Evolutionary conservation across 1,284 basidiomycete genomes (phyloP).

Genomic region (Ceratobasidium sp.): DNA sequence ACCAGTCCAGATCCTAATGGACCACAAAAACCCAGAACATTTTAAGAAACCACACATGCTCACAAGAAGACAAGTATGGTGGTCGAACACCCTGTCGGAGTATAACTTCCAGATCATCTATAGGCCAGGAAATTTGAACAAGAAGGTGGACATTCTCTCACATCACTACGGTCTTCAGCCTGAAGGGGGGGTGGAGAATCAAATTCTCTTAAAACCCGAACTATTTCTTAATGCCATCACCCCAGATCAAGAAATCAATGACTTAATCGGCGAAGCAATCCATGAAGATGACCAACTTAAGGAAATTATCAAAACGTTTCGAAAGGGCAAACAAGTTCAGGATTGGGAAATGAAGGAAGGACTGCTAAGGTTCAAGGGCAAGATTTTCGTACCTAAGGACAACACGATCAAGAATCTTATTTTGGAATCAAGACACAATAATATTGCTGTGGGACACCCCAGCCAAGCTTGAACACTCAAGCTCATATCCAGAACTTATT

Average conservation of each 20-base stretch:
- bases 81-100: conserved; percentile 17
- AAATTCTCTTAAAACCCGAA: neutral
- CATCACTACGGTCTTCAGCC: conserved; percentile 40
- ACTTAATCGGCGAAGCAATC: neutral
- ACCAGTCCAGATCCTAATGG: neutral
- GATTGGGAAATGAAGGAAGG: too few species aligned
- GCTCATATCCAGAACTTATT: too few species aligned
- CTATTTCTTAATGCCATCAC: neutral
- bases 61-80: conserved; percentile 30
- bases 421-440: too few species aligned
- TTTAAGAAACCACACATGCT: neutral
- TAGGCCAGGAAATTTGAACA: conserved; percentile 10
- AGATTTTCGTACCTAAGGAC: too few species aligned
- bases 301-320: too few species aligned
- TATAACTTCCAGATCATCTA: conserved; percentile 30
- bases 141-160: conserved; percentile 8
- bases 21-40: conserved; percentile 16
- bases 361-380: too few species aligned
- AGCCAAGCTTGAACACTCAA: too few species aligned
- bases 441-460: too few species aligned
- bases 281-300: too few species aligned
- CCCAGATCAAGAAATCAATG: neutral
- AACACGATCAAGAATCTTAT: too few species aligned
- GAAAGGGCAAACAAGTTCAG: too few species aligned
- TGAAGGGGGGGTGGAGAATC: conserved; percentile 21